Base-by-base conservation (phyloP, 225 moss, liverwort and hornwort genomes). In the Anthoceros angustus region DNA sequence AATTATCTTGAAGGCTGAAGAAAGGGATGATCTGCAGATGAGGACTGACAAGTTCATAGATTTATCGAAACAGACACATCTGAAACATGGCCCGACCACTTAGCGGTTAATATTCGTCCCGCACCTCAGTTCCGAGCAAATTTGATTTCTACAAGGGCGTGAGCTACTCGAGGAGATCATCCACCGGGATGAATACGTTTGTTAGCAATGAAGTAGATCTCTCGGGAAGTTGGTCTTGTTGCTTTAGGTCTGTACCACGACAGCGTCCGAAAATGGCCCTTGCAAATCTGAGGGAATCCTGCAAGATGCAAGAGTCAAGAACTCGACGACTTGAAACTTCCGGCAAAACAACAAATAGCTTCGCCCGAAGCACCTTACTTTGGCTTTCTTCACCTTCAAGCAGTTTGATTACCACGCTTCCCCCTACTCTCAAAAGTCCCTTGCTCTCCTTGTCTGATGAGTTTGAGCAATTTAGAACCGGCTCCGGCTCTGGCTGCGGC, bases 301-400 rank as follows among this genome's bases (percentile, higher is more conserved):
- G 78, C 67, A 0, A n/a, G 40, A 42, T n/a, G 42, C 16, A 66
- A 2, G 60, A 42, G 69, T 5, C 15, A 18, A 12, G 24, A 67
- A 16, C 14, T 21, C 2, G 3, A 21, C 50, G 50, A 55, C 16
- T 21, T 21, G 38, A 41, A 4, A 61, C 45, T 41, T 20, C 20
- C 4, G 12, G 25, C 39, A 68, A 50, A 26, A 50, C 11, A 32
- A 42, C 11, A 48, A 21, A 41, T 25, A 68, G 10, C 32, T 16
- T 38, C 64, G 12, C 63, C 61, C 12, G 18, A 11, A 42, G 63
- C 12, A 46, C 46, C 67, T 67, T 77, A 94, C 94, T 90, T 77
- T 85, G 83, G 55, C 85, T 86, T 64, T 88, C 95, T 83, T 85
- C 91, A 39, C 95, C 90, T 77, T 95, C 95, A 67, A 95, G 86